Percentiles rank a stretch among this genome's conserved stretches.
Conservation (phyloP, 163 green algal genomes). For the Picocystis sp. region DNA sequence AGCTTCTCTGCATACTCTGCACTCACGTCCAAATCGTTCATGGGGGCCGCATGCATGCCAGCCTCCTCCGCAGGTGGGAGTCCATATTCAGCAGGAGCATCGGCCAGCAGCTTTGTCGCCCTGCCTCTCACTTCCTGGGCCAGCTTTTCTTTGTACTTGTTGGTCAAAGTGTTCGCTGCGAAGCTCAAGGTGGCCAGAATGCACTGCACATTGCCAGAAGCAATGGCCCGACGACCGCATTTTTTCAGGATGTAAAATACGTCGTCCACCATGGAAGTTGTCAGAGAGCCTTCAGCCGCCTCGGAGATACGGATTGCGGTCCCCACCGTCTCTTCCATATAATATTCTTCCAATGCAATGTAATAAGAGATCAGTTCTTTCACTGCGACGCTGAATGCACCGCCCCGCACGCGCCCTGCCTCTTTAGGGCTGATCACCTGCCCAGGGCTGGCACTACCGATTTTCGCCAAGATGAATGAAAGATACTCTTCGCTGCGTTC, state of each 20-base stretch:
- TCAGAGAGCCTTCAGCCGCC: slow-evolving; percentile 38
- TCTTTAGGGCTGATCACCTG: no score
- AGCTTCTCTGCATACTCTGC: slow-evolving; percentile 74
- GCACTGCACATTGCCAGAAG: slow-evolving; percentile 45
- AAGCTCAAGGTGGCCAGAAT: slow-evolving; percentile 36
- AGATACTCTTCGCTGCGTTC: slow-evolving; percentile 73
- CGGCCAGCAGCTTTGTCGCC: slow-evolving; percentile 10
- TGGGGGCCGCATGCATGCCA: slow-evolving; percentile 1
- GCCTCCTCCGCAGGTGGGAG: not conserved
- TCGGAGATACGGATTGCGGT: slow-evolving; percentile 82
- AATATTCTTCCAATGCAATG: slow-evolving; percentile 80
- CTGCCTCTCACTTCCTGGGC: slow-evolving; percentile 7
- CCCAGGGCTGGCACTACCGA: slow-evolving; percentile 23
- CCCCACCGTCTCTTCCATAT: slow-evolving; percentile 66
- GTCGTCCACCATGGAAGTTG: slow-evolving; percentile 78
- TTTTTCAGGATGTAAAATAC: slow-evolving; percentile 85
- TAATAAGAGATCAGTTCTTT: slow-evolving; percentile 72
- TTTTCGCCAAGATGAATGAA: slow-evolving; percentile 55
- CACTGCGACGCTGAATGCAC: slow-evolving; percentile 49
- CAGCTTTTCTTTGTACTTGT: not conserved
- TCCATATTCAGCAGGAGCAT: not conserved
- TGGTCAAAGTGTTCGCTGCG: slow-evolving; percentile 3
- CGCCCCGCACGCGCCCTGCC: not conserved
- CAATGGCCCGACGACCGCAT: slow-evolving; percentile 49
- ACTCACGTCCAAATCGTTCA: slow-evolving; percentile 82